A percentile compares a stretch with the other conserved stretches of the same genome.
Evolutionary conservation across 2,329 filamentous ascomycete species (phyloP).

Genomic region (Capronia epimyces): DNA sequence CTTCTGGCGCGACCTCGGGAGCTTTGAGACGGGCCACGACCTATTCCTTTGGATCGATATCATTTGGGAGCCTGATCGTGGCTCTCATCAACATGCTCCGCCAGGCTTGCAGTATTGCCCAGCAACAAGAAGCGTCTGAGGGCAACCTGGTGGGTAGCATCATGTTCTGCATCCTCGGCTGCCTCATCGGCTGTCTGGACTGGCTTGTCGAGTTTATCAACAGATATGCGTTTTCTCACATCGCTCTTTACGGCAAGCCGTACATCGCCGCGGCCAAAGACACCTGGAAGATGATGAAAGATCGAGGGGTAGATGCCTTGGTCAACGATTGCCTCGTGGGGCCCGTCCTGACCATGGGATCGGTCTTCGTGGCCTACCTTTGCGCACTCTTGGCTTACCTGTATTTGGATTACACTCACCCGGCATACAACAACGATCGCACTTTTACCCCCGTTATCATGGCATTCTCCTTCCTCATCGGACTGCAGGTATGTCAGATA

Average conservation of each 20-base stretch:
- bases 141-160: conserved; percentile 65
- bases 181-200: conserved; percentile 69
- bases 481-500: conserved; percentile 80
- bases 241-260: conserved; percentile 83
- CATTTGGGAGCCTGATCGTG: conserved; percentile 75
- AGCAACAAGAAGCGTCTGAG: conserved; percentile 56
- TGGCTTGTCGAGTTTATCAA: conserved; percentile 89
- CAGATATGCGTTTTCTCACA: conserved; percentile 86
- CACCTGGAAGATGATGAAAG: conserved; percentile 85
- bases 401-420: conserved; percentile 78
- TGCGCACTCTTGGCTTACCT: conserved; percentile 77
- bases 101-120: conserved; percentile 74
- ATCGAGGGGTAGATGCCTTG: conserved; percentile 83
- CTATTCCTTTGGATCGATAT: conserved; percentile 88
- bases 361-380: conserved; percentile 75
- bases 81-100: conserved; percentile 81
- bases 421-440: conserved; percentile 65
- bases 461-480: conserved; percentile 82
- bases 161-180: conserved; percentile 69
- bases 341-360: conserved; percentile 67
- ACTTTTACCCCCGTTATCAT: conserved; percentile 70
- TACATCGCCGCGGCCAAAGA: conserved; percentile 84
- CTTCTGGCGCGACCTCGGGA: conserved; percentile 73
- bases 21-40: conserved; percentile 76
- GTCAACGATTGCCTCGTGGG: conserved; percentile 82